Evolutionary conservation across 2,329 filamentous ascomycete genomes (phyloP).

Genomic region (Hymenoscyphus repandus): DNA sequence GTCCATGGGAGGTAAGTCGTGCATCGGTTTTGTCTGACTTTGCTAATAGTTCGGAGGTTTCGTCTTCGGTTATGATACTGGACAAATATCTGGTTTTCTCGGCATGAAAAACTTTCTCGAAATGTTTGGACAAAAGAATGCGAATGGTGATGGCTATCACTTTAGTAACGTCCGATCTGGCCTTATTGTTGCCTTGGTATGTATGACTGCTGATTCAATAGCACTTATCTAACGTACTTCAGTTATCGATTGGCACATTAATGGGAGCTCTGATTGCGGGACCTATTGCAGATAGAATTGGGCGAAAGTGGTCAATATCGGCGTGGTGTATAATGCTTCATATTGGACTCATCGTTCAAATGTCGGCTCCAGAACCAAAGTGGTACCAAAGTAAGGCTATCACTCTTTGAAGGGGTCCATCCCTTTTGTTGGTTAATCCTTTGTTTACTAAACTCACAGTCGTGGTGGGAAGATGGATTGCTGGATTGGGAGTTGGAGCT

Average conservation of each 20-base stretch:
- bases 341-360: slow-evolving; percentile 60
- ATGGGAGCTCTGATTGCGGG: slow-evolving; percentile 71
- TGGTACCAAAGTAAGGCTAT: slow-evolving; percentile 38
- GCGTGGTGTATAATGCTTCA: slow-evolving; percentile 50
- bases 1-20: slow-evolving; percentile 19
- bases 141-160: slow-evolving; percentile 25
- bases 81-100: slow-evolving; percentile 66
- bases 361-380: slow-evolving; percentile 44
- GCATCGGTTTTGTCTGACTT: neutral
- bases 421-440: neutral
- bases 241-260: slow-evolving; percentile 71
- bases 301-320: slow-evolving; percentile 53
- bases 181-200: slow-evolving; percentile 46
- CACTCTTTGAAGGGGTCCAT: neutral
- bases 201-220: slow-evolving; percentile 35
- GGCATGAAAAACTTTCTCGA: slow-evolving; percentile 45
- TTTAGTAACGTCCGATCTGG: slow-evolving; percentile 58
- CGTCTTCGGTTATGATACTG: slow-evolving; percentile 62
- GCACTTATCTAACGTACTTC: slow-evolving; percentile 54
- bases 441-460: slow-evolving; percentile 22
- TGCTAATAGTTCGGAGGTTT: slow-evolving; percentile 32
- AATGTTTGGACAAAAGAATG: slow-evolving; percentile 45
- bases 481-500: slow-evolving; percentile 61
- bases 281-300: slow-evolving; percentile 57
- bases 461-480: slow-evolving; percentile 57